phyloP scores from a whole-genome alignment of 331 rosid genomes.

The Rhamnella rubrinervis region DNA sequence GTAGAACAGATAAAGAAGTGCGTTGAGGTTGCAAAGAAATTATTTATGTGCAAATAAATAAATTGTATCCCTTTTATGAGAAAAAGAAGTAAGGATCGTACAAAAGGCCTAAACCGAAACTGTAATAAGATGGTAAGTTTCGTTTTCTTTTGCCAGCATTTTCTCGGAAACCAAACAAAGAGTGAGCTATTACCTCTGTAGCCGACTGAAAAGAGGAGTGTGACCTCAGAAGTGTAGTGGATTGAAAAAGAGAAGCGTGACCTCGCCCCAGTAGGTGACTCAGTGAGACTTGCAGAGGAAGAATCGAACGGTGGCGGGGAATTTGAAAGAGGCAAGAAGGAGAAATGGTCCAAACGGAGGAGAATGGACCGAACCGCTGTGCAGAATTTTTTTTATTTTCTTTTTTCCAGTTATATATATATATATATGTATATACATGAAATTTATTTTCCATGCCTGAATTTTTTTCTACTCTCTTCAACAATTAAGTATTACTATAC shows the following conservation, averaged over 20 bases:
- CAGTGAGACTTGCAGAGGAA: slow-evolving; percentile 7
- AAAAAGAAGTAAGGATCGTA: not conserved
- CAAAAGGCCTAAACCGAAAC: not conserved
- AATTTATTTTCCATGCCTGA: too few species aligned
- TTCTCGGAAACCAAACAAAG: slow-evolving; percentile 8
- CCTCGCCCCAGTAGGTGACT: not conserved
- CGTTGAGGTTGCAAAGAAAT: not conserved
- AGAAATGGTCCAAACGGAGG: not conserved
- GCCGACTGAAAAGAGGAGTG: not conserved
- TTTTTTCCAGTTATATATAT: too few species aligned
- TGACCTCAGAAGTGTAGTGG: not conserved
- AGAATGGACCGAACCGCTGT: not conserved
- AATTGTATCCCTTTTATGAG: too few species aligned
- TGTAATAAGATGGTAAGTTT: not conserved
- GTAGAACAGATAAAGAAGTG: not conserved
- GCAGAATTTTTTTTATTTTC: too few species aligned
- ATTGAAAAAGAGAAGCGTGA: not conserved
- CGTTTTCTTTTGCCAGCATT: not conserved
- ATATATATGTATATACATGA: too few species aligned
- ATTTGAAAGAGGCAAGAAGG: slow-evolving; percentile 21
- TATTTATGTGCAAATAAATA: not conserved
- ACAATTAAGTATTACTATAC: too few species aligned
- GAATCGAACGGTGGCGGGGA: slow-evolving; percentile 41
- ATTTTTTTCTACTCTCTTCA: too few species aligned
- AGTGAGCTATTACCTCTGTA: slow-evolving; percentile 1